A percentile compares a stretch with the other conserved stretches of the same genome.
phyloP scores from a whole-genome alignment of 257 asterid genomes.

The Fraxinus quadrangulata region DNA sequence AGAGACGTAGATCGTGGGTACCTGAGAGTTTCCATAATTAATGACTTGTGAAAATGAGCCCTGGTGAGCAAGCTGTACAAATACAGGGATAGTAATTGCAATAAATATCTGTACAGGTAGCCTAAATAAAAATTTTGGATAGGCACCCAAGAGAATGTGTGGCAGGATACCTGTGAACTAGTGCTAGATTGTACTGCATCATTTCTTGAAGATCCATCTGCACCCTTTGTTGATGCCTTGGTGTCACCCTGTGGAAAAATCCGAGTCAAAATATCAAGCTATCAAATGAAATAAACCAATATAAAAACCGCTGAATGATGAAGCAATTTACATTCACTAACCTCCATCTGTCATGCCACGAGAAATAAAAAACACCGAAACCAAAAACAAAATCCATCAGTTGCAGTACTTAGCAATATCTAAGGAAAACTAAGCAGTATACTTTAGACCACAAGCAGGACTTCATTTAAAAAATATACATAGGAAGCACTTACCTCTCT shows the following conservation, averaged over 20 bases:
- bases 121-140: background rate
- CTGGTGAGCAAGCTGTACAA: slow-evolving; percentile 51
- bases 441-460: background rate
- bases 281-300: slow-evolving; percentile 13
- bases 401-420: slow-evolving; percentile 5
- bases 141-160: background rate
- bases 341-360: slow-evolving; percentile 64
- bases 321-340: slow-evolving; percentile 30
- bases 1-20: slow-evolving; percentile 24
- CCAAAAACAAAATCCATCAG: slow-evolving; percentile 26
- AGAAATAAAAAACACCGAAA: slow-evolving; percentile 18
- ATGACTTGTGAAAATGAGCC: slow-evolving; percentile 63
- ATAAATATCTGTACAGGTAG: background rate
- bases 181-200: slow-evolving; percentile 52
- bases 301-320: background rate
- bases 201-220: slow-evolving; percentile 60
- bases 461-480: background rate
- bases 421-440: slow-evolving; percentile 9
- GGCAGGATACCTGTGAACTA: slow-evolving; percentile 48
- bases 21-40: slow-evolving; percentile 63
- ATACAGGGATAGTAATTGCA: background rate
- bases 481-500: slow-evolving; percentile 53
- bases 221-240: slow-evolving; percentile 64
- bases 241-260: slow-evolving; percentile 60
- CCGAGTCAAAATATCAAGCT: slow-evolving; percentile 3